Percentiles rank a stretch among this genome's conserved stretches.
phyloP scores from a whole-genome alignment of 768 basidiomycete genomes.

The Suillus americanus region DNA sequence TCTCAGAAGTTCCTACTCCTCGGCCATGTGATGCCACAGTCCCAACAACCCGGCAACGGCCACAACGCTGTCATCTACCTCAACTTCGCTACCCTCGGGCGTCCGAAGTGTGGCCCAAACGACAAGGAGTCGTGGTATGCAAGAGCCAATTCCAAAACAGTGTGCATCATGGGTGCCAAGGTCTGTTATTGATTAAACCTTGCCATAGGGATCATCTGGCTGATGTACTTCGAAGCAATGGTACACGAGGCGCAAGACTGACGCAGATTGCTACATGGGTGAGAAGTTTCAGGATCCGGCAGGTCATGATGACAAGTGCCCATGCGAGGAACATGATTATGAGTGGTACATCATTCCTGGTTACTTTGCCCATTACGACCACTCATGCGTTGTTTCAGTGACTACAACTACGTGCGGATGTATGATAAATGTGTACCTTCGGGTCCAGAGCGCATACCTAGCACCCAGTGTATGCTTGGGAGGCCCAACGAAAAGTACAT shows the following conservation, averaged over 20 bases:
- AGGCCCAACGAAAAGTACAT: conserved; percentile 60
- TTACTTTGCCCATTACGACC: neutral
- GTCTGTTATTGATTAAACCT: conserved; percentile 38
- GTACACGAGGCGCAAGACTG: conserved; percentile 80
- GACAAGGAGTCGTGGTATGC: conserved; percentile 94
- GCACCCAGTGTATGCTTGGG: conserved; percentile 58
- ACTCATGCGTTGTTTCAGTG: conserved; percentile 45
- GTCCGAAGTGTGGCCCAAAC: conserved; percentile 60
- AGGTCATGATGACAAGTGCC: conserved; percentile 77
- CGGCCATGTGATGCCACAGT: conserved; percentile 69
- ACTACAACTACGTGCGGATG: conserved; percentile 84
- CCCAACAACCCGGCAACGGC: conserved; percentile 50
- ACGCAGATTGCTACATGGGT: conserved; percentile 87
- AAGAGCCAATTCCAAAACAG: conserved; percentile 50
- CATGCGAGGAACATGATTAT: conserved; percentile 84
- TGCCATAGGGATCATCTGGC: neutral
- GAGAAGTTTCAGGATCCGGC: conserved; percentile 87
- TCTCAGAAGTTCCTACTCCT: conserved; percentile 94
- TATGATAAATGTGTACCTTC: conserved; percentile 75
- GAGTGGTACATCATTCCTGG: conserved; percentile 68
- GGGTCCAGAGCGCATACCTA: conserved; percentile 86
- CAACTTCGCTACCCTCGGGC: conserved; percentile 73
- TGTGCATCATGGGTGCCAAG: conserved; percentile 95
- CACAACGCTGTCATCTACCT: conserved; percentile 74
- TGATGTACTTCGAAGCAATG: conserved; percentile 68